phyloP scores from a whole-genome alignment of 2,329 filamentous ascomycete species.

The Aplosporella prunicola region DNA sequence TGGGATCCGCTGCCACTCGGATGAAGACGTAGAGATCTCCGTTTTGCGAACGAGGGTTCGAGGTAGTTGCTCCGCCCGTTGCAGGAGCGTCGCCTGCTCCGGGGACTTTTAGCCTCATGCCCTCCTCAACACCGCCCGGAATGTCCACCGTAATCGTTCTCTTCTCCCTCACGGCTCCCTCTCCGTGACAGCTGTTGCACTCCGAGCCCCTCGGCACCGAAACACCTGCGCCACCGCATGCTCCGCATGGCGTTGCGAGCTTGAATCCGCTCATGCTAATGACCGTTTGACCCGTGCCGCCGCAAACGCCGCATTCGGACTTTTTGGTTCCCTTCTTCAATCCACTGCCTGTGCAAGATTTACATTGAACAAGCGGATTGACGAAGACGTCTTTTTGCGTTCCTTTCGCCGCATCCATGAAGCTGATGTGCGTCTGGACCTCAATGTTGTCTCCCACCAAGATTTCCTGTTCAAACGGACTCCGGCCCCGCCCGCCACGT shows the following conservation, averaged over 20 bases:
- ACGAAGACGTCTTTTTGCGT: conserved; percentile 80
- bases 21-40: conserved; percentile 92
- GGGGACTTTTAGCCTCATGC: conserved; percentile 79
- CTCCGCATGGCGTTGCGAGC: conserved; percentile 79
- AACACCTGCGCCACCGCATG: conserved; percentile 71
- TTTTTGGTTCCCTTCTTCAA: conserved; percentile 71
- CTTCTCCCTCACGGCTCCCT: conserved; percentile 73
- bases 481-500: conserved; percentile 45
- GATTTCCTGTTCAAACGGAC: conserved; percentile 69
- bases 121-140: conserved; percentile 89
- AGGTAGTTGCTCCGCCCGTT: conserved; percentile 58
- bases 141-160: conserved; percentile 85
- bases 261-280: conserved; percentile 93
- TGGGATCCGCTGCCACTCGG: conserved; percentile 76
- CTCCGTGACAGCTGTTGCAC: conserved; percentile 69
- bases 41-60: conserved; percentile 55
- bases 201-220: conserved; percentile 70
- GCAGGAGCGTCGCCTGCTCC: conserved; percentile 81
- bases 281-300: conserved; percentile 76
- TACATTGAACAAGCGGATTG: conserved; percentile 70
- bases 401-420: conserved; percentile 93
- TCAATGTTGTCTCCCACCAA: conserved; percentile 95
- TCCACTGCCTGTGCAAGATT: conserved; percentile 73
- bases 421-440: conserved; percentile 83
- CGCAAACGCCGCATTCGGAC: conserved; percentile 66